These are phyloP conservation scores for Candida smagusa DNA, from an alignment of 1,139 yeast genomes.

Conservation along the genomic window DNA sequence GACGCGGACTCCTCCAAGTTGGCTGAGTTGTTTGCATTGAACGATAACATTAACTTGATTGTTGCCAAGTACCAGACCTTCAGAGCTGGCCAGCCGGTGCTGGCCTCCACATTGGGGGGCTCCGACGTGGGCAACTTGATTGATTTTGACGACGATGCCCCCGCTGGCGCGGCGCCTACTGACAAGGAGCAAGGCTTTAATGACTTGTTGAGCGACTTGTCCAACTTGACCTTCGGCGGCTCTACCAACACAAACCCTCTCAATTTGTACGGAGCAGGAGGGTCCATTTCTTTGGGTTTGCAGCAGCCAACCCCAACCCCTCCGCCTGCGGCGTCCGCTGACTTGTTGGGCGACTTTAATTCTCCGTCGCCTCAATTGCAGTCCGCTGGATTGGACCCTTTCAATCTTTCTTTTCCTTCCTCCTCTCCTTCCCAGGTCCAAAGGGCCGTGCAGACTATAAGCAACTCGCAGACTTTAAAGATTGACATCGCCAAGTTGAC, in stretches of 20 bases:
- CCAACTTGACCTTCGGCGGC: slow-evolving; percentile 52
- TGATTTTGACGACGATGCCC: slow-evolving; percentile 63
- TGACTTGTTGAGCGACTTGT: slow-evolving; percentile 70
- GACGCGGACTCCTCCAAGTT: slow-evolving; percentile 60
- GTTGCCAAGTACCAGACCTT: slow-evolving; percentile 65
- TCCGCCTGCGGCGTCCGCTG: slow-evolving; percentile 6
- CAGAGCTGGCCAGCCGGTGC: slow-evolving; percentile 59
- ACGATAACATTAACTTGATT: slow-evolving; percentile 73
- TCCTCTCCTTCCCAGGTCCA: slow-evolving; percentile 32
- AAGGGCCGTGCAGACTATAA: slow-evolving; percentile 25
- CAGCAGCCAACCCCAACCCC: slow-evolving; percentile 12
- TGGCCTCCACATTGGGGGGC: slow-evolving; percentile 55
- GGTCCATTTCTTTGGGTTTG: slow-evolving; percentile 39
- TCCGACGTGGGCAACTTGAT: slow-evolving; percentile 55
- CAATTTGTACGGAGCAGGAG: slow-evolving; percentile 47
- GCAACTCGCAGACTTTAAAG: slow-evolving; percentile 48
- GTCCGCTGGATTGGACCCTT: slow-evolving; percentile 47
- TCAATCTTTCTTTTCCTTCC: slow-evolving; percentile 46
- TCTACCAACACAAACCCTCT: slow-evolving; percentile 22
- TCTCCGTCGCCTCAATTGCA: slow-evolving; percentile 50
- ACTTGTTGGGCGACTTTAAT: slow-evolving; percentile 42
- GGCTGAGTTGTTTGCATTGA: slow-evolving; percentile 60
- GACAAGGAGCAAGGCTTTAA: slow-evolving; percentile 51
- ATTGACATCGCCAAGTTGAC: slow-evolving; percentile 48
- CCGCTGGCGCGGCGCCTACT: slow-evolving; percentile 31